These are phyloP conservation scores for Wickerhamomyces alni DNA, from an alignment of 805 yeast genomes.

Conservation along the genomic window DNA sequence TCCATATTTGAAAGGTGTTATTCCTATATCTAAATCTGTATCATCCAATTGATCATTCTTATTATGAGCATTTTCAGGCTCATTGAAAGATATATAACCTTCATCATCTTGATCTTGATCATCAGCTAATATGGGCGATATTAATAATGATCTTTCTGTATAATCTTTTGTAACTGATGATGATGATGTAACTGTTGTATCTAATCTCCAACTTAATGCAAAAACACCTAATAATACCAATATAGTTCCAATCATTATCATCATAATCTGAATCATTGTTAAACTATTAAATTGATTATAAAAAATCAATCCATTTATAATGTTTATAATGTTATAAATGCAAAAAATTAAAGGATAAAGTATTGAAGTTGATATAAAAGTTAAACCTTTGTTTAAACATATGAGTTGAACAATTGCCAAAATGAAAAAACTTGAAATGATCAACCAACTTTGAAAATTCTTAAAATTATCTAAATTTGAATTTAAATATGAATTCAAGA, in stretches of 20 bases:
- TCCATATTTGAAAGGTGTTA: conserved; percentile 14
- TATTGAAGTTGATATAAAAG: conserved; percentile 65
- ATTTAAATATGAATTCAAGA: conserved; percentile 37
- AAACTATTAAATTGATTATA: conserved; percentile 44
- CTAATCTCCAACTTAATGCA: conserved; percentile 50
- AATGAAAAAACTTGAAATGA: conserved; percentile 48
- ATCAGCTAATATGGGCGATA: conserved; percentile 13
- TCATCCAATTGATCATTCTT: conserved; percentile 20
- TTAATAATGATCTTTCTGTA: conserved; percentile 7
- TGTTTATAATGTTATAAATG: conserved; percentile 67
- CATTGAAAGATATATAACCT: conserved; percentile 35
- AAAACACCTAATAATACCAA: conserved; percentile 54
- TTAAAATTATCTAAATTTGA: conserved; percentile 32
- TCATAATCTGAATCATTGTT: conserved; percentile 27
- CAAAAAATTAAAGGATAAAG: conserved; percentile 84
- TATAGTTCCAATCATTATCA: conserved; percentile 43
- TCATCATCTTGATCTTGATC: conserved; percentile 15
- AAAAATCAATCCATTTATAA: conserved; percentile 58
- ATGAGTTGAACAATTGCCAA: conserved; percentile 69
- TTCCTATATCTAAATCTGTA: too few species aligned
- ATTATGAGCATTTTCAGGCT: too few species aligned
- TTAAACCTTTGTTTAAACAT: conserved; percentile 68
- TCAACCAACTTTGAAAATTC: conserved; percentile 38
- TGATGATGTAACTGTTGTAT: conserved; percentile 23
- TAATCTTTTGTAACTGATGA: too few species aligned